Evolutionary conservation across 1,284 basidiomycete species (phyloP), one percentile per base, ranked within the genome.

Genomic region (Marasmius sp.): DNA sequence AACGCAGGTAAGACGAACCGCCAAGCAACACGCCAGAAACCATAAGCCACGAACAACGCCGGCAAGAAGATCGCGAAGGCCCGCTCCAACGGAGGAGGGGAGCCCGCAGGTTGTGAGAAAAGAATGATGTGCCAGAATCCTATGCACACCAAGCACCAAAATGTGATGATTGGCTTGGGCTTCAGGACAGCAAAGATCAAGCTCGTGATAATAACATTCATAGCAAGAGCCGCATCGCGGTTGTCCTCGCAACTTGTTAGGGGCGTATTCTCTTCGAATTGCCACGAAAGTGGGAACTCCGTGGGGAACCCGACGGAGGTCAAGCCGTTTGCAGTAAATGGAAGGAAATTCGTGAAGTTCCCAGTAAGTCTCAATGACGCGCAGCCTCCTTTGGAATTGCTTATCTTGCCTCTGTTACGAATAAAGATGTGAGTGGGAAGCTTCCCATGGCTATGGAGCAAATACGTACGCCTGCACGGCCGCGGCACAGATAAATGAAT

Each of bases 71-170:
- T 85, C 34, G 82, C 85, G 66, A 95, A 92, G 3, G 86, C 91
- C 9, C 77, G 77, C 58, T 89, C 85, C 57, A 95, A 75, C 18
- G 80, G 77, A 27, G 91, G 92, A 8, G 91, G 92, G 27, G 82
- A 84, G 1, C 79, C 79, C 36, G 82, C 83, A 1, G 92, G 91
- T 70, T 95, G 90, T 1, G 91, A 92, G 67, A 93, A 93, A 33
- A 95, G 81, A 1, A 85, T 80, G 61, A 94, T 80, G 68, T 96
- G 93, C 94, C 94, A 95, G 72, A 86, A 95, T 0, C 94, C 94
- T 51, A 95, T 87, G 76, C 88, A 93, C 2, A 94, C 85, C 16
- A 95, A 77, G 63, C 83, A 88, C 90, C 89, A 92, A 75, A 84
- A 93, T 5, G 86, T 76, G 34, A 92, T 79, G 65, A 93, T 83